phyloP scores from a whole-genome alignment of 495 filamentous ascomycete species.

The Glutinoglossum americanum region DNA sequence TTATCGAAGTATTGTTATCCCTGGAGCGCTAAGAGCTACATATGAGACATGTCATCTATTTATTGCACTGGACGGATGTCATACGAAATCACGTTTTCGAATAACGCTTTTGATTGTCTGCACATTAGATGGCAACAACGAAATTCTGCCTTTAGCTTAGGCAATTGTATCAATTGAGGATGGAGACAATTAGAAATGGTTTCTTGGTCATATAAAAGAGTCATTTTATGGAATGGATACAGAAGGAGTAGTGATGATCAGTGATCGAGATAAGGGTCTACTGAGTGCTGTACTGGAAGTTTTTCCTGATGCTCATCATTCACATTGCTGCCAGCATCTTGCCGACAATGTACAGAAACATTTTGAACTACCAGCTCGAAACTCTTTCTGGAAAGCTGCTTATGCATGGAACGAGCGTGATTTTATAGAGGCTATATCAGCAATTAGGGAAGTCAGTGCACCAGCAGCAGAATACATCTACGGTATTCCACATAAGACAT shows the following conservation, averaged over 20 bases:
- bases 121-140: background rate
- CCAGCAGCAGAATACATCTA: background rate
- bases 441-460: no score
- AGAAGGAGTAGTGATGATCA: background rate
- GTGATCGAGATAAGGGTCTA: background rate
- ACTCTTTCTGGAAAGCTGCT: background rate
- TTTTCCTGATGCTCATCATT: background rate
- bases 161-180: background rate
- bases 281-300: background rate
- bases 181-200: background rate
- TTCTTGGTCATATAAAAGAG: background rate
- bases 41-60: background rate
- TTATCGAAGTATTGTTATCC: background rate
- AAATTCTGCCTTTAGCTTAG: background rate
- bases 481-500: background rate
- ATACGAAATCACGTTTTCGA: background rate
- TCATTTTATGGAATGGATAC: background rate
- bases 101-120: background rate
- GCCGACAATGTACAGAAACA: background rate
- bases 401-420: background rate
- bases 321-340: background rate
- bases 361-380: background rate
- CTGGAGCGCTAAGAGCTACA: background rate
- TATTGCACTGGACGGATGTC: no score
- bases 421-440: background rate